Base-by-base conservation (phyloP, 2,329 filamentous ascomycete species). In the Fusarium gaditjirri region DNA sequence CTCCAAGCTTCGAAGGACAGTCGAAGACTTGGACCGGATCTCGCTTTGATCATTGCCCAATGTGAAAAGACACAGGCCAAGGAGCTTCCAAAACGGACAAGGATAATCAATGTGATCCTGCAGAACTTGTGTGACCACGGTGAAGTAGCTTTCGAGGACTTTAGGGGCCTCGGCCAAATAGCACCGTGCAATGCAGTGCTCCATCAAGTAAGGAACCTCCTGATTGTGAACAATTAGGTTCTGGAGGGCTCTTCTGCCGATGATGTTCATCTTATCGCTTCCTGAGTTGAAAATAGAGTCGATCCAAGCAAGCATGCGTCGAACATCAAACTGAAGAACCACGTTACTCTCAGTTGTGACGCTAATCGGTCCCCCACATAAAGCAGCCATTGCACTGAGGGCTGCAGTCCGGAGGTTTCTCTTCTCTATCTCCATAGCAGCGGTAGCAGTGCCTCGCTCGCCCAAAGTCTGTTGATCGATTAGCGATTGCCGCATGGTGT, bases 341-440 rank as follows among this genome's bases (percentile, higher is more conserved):
- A 92, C 92, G 60, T 93, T 93, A 72, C 94, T 95, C 79, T 97
- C 95, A 0, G 94, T 97, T 2, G 91, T 94, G 71, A 97, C 92
- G 71, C 91, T 94, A 64, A 98, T 91, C 8, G 95, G 94, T 0
- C 92, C 90, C 76, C 90, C 94, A 79, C 96, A 99, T 10, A 99
- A 87, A 6, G 94, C 91, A 46, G 96, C 95, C 96, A 99, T 98
- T 31, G 97, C 93, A 80, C 95, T 97, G 46, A 99, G 86, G 3
- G 96, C 95, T 35, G 96, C 94, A 27, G 93, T 96, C 64, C 94
- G 90, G 41, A 99, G 87, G 78, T 97, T 97, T 70, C 93, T 91
- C 84, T 97, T 98, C 82, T 99, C 95, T 73, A 98, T 98, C 79
- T 98, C 96, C 88, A 97, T 96, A 3, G 94, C 93, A 31, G 95